phyloP scores from a whole-genome alignment of 1,139 yeast genomes.

The Torulaspora globosa region DNA sequence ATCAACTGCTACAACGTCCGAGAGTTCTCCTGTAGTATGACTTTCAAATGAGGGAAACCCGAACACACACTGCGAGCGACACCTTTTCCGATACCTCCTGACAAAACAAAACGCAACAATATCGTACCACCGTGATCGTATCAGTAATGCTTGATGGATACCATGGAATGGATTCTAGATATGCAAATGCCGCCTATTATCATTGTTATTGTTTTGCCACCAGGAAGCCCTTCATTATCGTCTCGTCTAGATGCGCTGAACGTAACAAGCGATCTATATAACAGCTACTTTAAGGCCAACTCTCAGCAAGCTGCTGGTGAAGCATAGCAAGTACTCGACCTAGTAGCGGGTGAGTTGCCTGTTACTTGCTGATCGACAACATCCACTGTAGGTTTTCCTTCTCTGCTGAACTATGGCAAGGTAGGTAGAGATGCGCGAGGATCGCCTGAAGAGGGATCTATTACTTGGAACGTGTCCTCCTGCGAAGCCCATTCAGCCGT shows the following conservation, averaged over 20 bases:
- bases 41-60: not conserved
- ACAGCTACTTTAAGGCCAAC: not conserved
- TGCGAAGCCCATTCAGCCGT: too few relatives aligned
- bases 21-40: not conserved
- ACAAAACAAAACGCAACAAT: not conserved
- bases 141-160: not conserved
- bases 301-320: too few relatives aligned
- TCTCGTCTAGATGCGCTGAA: not conserved
- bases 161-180: not conserved
- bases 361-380: too few relatives aligned
- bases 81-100: not conserved
- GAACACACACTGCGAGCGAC: not conserved
- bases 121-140: not conserved
- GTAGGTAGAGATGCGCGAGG: too few relatives aligned
- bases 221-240: conserved; percentile 1
- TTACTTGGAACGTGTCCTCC: too few relatives aligned
- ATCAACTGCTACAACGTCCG: not conserved
- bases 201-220: not conserved
- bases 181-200: not conserved
- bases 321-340: too few relatives aligned
- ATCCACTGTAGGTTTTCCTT: too few relatives aligned
- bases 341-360: too few relatives aligned
- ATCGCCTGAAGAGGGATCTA: too few relatives aligned
- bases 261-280: not conserved
- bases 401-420: too few relatives aligned